These are phyloP conservation scores for Helenozyma rhizophorensis DNA, from an alignment of 805 yeast species.

Conservation along the genomic window DNA sequence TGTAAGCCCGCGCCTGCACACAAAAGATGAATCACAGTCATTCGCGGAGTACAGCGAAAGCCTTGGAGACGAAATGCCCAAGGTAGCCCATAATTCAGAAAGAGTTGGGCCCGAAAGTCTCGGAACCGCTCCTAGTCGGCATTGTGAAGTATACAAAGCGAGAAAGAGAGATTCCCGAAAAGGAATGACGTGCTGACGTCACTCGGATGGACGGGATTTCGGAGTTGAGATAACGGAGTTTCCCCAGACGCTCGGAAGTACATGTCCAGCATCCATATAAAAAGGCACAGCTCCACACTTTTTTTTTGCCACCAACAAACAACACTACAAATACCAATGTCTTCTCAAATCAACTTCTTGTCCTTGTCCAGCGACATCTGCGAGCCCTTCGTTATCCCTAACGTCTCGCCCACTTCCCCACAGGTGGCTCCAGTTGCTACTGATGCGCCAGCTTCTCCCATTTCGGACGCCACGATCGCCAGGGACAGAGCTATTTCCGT, in stretches of 20 bases:
- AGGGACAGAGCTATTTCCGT: constrained; percentile 21
- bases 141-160: background rate
- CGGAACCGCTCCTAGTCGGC: background rate
- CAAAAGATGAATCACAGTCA: background rate
- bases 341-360: constrained; percentile 38
- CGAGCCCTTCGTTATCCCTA: constrained; percentile 62
- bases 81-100: constrained; percentile 1
- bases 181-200: constrained; percentile 11
- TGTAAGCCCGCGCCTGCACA: background rate
- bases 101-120: background rate
- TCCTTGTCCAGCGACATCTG: constrained; percentile 52
- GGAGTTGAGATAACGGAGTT: constrained; percentile 11
- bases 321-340: constrained; percentile 4
- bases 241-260: constrained; percentile 16
- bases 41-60: background rate
- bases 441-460: constrained; percentile 3
- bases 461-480: constrained; percentile 11
- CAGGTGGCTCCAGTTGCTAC: constrained; percentile 10
- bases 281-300: constrained; percentile 3
- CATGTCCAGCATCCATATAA: constrained; percentile 15
- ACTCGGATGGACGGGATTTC: constrained; percentile 11
- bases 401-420: constrained; percentile 53
- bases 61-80: background rate
- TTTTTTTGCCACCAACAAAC: constrained; percentile 1
- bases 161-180: constrained; percentile 1